These are phyloP conservation scores for Calocybe gangraenosa DNA, from an alignment of 768 basidiomycete species.

Conservation along the genomic window DNA sequence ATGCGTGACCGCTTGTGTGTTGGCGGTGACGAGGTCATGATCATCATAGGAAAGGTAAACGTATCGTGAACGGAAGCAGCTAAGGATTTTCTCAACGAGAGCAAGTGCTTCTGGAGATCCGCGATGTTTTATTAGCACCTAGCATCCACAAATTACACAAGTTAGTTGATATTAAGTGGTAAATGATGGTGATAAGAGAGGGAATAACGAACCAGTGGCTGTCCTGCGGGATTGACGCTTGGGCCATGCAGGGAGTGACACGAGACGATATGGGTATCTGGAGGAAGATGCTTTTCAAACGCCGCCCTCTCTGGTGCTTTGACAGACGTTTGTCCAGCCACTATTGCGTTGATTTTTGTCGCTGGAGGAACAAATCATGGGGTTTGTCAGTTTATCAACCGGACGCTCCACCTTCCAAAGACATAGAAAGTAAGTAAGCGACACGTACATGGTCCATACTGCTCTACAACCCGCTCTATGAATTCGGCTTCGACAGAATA, in stretches of 20 bases:
- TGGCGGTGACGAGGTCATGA: constrained; percentile 94
- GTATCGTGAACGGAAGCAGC: constrained; percentile 75
- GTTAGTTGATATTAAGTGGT: background rate
- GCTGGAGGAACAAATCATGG: too few species aligned
- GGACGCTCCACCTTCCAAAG: background rate
- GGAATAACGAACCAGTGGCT: constrained; percentile 60
- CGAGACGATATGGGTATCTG: constrained; percentile 85
- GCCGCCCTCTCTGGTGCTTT: constrained; percentile 91
- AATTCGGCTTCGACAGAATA: constrained; percentile 94
- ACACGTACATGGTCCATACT: constrained; percentile 87
- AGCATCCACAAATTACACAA: constrained; percentile 2
- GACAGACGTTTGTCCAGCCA: constrained; percentile 94
- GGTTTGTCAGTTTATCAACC: constrained; percentile 1
- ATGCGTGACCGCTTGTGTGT: constrained; percentile 97
- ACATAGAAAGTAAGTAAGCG: too few species aligned
- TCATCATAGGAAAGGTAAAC: constrained; percentile 96
- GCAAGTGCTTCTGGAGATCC: constrained; percentile 67
- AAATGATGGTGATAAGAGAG: background rate
- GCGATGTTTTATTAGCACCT: constrained; percentile 90
- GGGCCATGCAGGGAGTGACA: constrained; percentile 96
- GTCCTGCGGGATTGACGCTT: constrained; percentile 79
- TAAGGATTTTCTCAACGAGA: constrained; percentile 80
- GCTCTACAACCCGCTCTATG: constrained; percentile 75
- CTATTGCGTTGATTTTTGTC: constrained; percentile 35
- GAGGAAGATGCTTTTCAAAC: constrained; percentile 84